phyloP scores from a whole-genome alignment of 176 grass and related monocot species.

The Avena atlantica region DNA sequence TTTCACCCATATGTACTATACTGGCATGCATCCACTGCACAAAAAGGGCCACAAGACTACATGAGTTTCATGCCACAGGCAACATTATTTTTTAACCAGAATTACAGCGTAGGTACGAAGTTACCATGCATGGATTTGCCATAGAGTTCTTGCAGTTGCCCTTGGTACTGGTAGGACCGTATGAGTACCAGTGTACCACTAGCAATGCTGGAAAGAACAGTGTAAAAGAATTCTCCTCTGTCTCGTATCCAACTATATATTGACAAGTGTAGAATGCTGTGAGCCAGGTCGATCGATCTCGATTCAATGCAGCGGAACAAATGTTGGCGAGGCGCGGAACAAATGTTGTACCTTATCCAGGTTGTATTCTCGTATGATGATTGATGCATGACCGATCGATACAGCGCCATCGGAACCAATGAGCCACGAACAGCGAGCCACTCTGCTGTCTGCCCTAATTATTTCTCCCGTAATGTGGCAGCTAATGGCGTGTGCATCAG shows the following conservation, averaged over 20 bases:
- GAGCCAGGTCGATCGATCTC: not conserved
- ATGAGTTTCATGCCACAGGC: not conserved
- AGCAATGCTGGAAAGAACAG: conserved; percentile 9
- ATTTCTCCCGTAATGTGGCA: conserved; percentile 25
- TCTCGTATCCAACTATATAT: not conserved
- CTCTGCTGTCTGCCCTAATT: not conserved
- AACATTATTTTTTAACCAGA: not conserved
- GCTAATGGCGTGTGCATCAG: not conserved
- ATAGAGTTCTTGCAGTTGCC: not conserved
- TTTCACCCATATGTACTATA: no score
- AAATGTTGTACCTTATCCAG: conserved; percentile 35
- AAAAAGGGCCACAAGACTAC: not conserved
- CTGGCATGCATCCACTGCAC: no score
- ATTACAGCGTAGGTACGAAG: not conserved
- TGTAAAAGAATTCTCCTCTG: not conserved
- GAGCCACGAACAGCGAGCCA: not conserved
- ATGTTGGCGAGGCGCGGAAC: conserved; percentile 35
- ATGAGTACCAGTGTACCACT: no score
- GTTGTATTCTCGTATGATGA: conserved; percentile 23
- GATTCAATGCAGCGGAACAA: conserved; percentile 3
- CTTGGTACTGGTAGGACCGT: no score
- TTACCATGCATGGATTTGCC: not conserved
- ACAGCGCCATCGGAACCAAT: not conserved
- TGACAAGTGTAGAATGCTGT: conserved; percentile 2
- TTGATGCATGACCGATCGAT: not conserved